A percentile compares a stretch with the other conserved stretches of the same genome.
Conservation (phyloP, 768 basidiomycete genomes). For the Lyophyllum decastes region DNA sequence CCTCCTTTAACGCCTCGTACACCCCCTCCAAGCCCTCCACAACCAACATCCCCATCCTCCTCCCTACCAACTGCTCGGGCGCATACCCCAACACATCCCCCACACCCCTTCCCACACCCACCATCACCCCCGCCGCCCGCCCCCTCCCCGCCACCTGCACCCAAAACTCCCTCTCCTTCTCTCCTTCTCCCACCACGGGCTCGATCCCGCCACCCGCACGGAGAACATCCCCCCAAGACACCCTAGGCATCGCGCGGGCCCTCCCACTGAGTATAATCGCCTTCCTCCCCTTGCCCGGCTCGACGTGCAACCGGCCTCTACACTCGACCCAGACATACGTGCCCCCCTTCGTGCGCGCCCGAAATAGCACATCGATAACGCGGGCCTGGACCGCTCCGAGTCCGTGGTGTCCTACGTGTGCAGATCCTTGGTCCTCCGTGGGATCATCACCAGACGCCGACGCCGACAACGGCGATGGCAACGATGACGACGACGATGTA, state of each 20-base stretch:
- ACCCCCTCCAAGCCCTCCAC: conserved; percentile 22
- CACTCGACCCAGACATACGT: conserved; percentile 88
- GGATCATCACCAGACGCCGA: too few relatives aligned
- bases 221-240: conserved; percentile 62
- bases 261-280: conserved; percentile 91
- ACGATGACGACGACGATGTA: conserved; percentile 14
- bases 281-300: conserved; percentile 93
- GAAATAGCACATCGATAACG: conserved; percentile 82
- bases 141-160: conserved; percentile 38
- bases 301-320: conserved; percentile 84
- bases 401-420: neutral
- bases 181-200: neutral
- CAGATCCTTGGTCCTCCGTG: neutral
- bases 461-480: too few relatives aligned
- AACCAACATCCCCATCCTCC: conserved; percentile 40
- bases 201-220: neutral
- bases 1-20: conserved; percentile 1
- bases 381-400: conserved; percentile 34
- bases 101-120: conserved; percentile 51
- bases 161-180: conserved; percentile 47
- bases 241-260: conserved; percentile 60
- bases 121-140: conserved; percentile 43
- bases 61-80: conserved; percentile 53
- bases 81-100: conserved; percentile 70
- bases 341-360: conserved; percentile 68